Evolutionary conservation across 2,329 filamentous ascomycete genomes (phyloP), one percentile per base, ranked within the genome.

Genomic region (Torrubiella hemipterigena): DNA sequence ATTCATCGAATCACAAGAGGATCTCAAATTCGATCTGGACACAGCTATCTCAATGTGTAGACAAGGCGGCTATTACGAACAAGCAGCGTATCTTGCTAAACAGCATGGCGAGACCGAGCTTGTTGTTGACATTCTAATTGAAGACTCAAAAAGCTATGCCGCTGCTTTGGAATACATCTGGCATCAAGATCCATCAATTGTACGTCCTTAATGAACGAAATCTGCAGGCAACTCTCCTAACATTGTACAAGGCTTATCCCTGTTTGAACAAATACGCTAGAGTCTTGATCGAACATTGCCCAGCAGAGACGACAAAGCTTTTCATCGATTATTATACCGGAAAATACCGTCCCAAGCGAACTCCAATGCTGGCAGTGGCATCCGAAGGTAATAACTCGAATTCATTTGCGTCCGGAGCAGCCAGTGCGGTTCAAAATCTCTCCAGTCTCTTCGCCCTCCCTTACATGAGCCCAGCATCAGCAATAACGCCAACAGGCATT

Each of bases 31-130:
- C 47, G 91, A 98, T 51, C 67, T 96, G 3, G 91, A 98, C 43
- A 98, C 91, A 2, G 91, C 91, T 11, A 98, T 98, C 40, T 76
- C 81, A 3, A 95, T 98, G 86, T 98, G 91, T 49, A 75, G 93
- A 17, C 91, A 98, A 58, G 91, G 89, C 9, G 89, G 91, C 1
- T 98, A 98, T 55, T 93, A 80, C 46, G 87, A 96, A 37, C 93
- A 98, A 61, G 91, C 91, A 11, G 91, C 89, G 4, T 98, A 93
- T 47, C 68, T 98, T 22, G 91, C 93, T 6, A 83, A 86, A 36
- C 89, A 95, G 53, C 87, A 98, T 48, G 81, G 84, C 6, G 91
- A 98, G 52, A 84, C 85, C 40, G 86, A 94, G 35, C 64, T 96
- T 37, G 91, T 98, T 1, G 83, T 96, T 4, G 89, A 95, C 49